A percentile compares a stretch with the other conserved stretches of the same genome.
phyloP scores from a whole-genome alignment of 805 yeast genomes.

The Hanseniaspora mollemarum region DNA sequence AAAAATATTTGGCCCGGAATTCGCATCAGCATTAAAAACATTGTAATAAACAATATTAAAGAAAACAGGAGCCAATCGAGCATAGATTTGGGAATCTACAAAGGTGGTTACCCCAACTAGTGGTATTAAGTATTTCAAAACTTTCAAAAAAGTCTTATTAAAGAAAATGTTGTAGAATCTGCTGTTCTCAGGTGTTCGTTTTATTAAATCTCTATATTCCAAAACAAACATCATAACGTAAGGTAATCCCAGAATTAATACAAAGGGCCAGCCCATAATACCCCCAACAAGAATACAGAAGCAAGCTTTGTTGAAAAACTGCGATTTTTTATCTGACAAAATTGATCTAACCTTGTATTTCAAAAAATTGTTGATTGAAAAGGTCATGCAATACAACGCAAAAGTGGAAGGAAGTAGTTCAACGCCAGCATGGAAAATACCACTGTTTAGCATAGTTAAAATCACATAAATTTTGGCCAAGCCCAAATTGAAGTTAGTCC shows the following conservation, averaged over 20 bases:
- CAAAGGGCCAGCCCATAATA: slow-evolving; percentile 85
- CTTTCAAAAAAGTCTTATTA: slow-evolving; percentile 20
- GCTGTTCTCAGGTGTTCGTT: slow-evolving; percentile 9
- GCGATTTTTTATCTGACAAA: slow-evolving; percentile 17
- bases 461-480: slow-evolving; percentile 49
- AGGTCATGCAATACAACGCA: slow-evolving; percentile 42
- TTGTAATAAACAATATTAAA: slow-evolving; percentile 74
- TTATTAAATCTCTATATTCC: neutral
- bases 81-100: slow-evolving; percentile 55
- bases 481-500: slow-evolving; percentile 19
- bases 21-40: slow-evolving; percentile 52
- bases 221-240: slow-evolving; percentile 34
- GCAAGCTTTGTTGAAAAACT: slow-evolving; percentile 24
- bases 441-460: slow-evolving; percentile 57
- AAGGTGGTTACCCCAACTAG: slow-evolving; percentile 18
- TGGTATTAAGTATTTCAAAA: slow-evolving; percentile 21
- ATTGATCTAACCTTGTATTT: slow-evolving; percentile 19
- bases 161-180: slow-evolving; percentile 22
- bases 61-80: slow-evolving; percentile 55
- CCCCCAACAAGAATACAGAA: slow-evolving; percentile 46
- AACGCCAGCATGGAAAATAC: slow-evolving; percentile 79
- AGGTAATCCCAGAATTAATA: slow-evolving; percentile 53
- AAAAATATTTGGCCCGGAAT: slow-evolving; percentile 78
- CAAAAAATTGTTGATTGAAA: slow-evolving; percentile 26
- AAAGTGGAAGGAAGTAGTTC: slow-evolving; percentile 76